These are phyloP conservation scores for Thelonectria blattea DNA, from an alignment of 2,329 filamentous ascomycete genomes.

Conservation along the genomic window DNA sequence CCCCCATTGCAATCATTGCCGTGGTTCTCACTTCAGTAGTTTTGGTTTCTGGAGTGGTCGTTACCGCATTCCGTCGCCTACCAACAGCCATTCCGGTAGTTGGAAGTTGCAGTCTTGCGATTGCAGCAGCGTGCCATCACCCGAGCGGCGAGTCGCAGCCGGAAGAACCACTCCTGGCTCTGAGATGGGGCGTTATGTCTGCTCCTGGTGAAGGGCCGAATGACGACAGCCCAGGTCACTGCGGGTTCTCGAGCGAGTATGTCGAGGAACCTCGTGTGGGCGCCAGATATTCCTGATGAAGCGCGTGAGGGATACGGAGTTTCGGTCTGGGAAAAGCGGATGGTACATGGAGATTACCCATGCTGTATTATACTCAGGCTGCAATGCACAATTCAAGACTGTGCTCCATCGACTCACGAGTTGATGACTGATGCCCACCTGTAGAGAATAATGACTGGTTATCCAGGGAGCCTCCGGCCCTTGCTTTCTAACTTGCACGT, in stretches of 20 bases:
- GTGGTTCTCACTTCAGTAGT: background rate
- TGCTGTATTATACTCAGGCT: too few species aligned
- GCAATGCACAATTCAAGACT: too few species aligned
- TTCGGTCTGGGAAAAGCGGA: background rate
- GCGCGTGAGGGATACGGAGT: background rate
- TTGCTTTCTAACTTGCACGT: too few species aligned
- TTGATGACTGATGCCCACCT: too few species aligned
- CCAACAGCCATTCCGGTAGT: conserved; percentile 7
- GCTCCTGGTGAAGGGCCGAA: background rate
- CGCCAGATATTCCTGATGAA: background rate
- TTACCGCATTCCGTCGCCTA: background rate
- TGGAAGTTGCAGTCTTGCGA: conserved; percentile 16
- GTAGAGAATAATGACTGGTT: too few species aligned
- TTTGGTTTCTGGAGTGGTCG: background rate
- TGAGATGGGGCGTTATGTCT: conserved; percentile 15
- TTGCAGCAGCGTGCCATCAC: conserved; percentile 19
- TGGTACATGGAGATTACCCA: background rate
- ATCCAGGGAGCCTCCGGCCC: too few species aligned
- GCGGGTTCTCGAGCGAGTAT: conserved; percentile 15
- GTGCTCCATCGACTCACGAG: too few species aligned
- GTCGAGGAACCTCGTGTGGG: conserved; percentile 6
- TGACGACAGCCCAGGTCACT: background rate
- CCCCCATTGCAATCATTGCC: conserved; percentile 12
- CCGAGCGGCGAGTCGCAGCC: background rate
- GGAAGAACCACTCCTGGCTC: background rate